These are phyloP conservation scores for Populus nigra DNA, from an alignment of 345 rosid species.

Conservation along the genomic window DNA sequence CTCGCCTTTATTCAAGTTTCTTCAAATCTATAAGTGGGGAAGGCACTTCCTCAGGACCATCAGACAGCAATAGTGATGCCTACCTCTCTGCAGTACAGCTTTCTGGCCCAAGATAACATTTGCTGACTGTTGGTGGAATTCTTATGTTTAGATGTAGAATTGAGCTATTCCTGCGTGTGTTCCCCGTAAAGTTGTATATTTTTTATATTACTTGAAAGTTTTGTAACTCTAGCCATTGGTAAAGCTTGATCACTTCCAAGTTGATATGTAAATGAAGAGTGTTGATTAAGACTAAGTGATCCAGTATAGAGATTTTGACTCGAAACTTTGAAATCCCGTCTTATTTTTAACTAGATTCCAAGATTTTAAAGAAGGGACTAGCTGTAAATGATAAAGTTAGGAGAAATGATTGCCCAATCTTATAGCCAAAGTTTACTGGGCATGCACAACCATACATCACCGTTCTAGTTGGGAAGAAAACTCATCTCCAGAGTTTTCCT, in stretches of 20 bases:
- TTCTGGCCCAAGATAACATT: conserved; percentile 85
- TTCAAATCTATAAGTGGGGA: conserved; percentile 52
- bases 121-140: neutral
- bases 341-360: neutral
- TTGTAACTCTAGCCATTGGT: conserved; percentile 16
- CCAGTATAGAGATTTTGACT: neutral
- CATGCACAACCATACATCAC: neutral
- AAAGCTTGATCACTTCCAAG: neutral
- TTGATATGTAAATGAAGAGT: neutral
- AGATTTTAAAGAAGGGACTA: neutral
- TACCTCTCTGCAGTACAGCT: conserved; percentile 72
- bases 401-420: neutral
- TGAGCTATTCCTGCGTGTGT: neutral
- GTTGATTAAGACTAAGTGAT: neutral
- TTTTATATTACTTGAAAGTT: conserved; percentile 14
- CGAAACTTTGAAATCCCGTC: neutral
- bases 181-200: conserved; percentile 3
- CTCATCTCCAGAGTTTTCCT: neutral
- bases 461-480: neutral
- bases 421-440: neutral
- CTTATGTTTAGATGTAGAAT: neutral
- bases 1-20: conserved; percentile 50
- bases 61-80: conserved; percentile 67
- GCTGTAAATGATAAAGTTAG: neutral
- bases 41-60: conserved; percentile 70